These are phyloP conservation scores for Luffa acutangula DNA, from an alignment of 306 rosid species.

Conservation along the genomic window DNA sequence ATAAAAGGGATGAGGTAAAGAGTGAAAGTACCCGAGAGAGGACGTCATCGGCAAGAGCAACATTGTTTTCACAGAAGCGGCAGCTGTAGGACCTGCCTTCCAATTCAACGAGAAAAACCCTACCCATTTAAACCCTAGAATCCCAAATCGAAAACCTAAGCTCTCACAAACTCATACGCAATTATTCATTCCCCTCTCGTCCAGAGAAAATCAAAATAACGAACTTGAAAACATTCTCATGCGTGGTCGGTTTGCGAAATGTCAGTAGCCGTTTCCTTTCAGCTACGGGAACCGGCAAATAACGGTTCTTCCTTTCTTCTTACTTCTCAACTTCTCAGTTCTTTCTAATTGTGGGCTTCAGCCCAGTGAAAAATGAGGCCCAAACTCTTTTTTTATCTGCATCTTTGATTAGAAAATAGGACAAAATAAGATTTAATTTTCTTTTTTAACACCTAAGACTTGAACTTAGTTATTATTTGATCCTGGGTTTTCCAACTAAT, in stretches of 20 bases:
- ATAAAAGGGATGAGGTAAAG: background rate
- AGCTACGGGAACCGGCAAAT: background rate
- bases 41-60: constrained; percentile 51
- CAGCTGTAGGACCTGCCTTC: constrained; percentile 67
- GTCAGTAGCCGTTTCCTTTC: background rate
- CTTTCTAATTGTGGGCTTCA: background rate
- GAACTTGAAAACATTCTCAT: background rate
- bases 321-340: too few relatives aligned
- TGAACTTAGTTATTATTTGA: too few relatives aligned
- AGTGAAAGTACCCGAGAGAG: constrained; percentile 51
- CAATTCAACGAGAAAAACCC: constrained; percentile 58
- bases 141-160: background rate
- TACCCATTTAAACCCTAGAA: constrained; percentile 42
- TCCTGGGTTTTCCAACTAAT: too few relatives aligned
- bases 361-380: background rate
- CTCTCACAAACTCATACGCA: constrained; percentile 4
- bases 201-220: background rate
- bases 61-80: constrained; percentile 40
- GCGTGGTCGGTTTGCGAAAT: constrained; percentile 3
- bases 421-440: too few relatives aligned
- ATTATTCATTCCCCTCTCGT: background rate
- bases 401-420: background rate
- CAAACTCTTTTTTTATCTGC: background rate
- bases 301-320: background rate
- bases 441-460: too few relatives aligned